Evolutionary conservation across 2,329 filamentous ascomycete genomes (phyloP).

Genomic region (Sphaerostilbella broomeana): DNA sequence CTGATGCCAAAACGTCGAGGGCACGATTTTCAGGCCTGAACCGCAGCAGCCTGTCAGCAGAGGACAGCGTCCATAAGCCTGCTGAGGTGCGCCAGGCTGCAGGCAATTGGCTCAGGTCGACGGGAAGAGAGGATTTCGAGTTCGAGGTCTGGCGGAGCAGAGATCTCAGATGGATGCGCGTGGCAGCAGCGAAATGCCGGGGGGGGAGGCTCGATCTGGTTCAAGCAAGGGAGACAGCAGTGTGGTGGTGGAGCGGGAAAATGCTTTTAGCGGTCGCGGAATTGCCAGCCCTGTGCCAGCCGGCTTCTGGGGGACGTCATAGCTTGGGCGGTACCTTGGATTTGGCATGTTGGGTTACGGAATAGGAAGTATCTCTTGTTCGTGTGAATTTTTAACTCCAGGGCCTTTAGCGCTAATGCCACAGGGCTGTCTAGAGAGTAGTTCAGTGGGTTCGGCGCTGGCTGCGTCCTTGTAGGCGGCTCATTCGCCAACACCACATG

Average conservation of each 20-base stretch:
- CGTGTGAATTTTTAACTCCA: no score
- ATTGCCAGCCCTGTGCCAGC: background rate
- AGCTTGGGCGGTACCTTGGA: no score
- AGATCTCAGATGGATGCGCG: background rate
- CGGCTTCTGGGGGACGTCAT: no score
- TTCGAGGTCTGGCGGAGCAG: background rate
- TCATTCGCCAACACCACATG: no score
- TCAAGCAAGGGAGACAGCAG: background rate
- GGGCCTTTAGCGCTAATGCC: no score
- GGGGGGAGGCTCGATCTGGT: background rate
- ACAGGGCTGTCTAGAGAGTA: no score
- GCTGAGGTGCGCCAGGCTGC: background rate
- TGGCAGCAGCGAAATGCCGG: background rate
- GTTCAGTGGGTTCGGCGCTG: no score
- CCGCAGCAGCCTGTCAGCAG: background rate
- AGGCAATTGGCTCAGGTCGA: no score
- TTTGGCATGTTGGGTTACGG: no score
- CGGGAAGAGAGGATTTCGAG: background rate
- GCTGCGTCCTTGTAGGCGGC: no score
- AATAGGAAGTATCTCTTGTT: no score
- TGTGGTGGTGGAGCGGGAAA: background rate
- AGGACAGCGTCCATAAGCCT: background rate
- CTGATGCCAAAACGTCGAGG: no score
- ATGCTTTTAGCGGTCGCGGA: background rate
- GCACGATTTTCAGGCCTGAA: background rate